phyloP scores from a whole-genome alignment of 2,329 filamentous ascomycete species.

The Aschersonia sp. region DNA sequence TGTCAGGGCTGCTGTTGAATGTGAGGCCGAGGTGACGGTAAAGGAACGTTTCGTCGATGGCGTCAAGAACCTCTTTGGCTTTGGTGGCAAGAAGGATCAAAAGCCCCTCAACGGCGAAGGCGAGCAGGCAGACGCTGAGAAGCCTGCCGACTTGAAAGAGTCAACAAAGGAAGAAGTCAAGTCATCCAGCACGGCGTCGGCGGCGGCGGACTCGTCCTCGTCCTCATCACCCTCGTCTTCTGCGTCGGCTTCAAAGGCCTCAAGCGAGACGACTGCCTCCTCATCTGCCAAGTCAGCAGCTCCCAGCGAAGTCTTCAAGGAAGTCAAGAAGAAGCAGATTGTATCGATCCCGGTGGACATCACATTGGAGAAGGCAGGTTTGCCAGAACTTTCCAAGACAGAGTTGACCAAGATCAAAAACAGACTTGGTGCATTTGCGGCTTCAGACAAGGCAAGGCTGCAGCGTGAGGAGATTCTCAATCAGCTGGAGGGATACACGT shows the following conservation, averaged over 20 bases:
- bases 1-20: constrained; percentile 62
- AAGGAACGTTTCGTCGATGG: constrained; percentile 80
- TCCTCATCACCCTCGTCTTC: constrained; percentile 7
- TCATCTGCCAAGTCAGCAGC: constrained; percentile 27
- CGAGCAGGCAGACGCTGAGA: constrained; percentile 25
- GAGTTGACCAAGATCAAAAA: constrained; percentile 42
- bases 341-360: constrained; percentile 38
- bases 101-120: constrained; percentile 56
- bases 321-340: constrained; percentile 44
- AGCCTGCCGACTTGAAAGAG: constrained; percentile 19
- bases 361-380: constrained; percentile 32
- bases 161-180: constrained; percentile 26
- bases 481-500: constrained; percentile 85
- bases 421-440: constrained; percentile 70
- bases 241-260: background rate
- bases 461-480: constrained; percentile 79
- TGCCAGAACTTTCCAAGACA: constrained; percentile 31
- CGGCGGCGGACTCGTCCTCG: constrained; percentile 9
- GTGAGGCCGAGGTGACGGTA: constrained; percentile 58
- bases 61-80: constrained; percentile 91
- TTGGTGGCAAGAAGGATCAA: constrained; percentile 73
- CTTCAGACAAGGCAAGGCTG: constrained; percentile 64
- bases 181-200: background rate
- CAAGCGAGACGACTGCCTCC: background rate
- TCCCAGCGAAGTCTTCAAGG: constrained; percentile 29